Conservation (phyloP, 1,139 yeast genomes). For the Petasospora fabianii region DNA sequence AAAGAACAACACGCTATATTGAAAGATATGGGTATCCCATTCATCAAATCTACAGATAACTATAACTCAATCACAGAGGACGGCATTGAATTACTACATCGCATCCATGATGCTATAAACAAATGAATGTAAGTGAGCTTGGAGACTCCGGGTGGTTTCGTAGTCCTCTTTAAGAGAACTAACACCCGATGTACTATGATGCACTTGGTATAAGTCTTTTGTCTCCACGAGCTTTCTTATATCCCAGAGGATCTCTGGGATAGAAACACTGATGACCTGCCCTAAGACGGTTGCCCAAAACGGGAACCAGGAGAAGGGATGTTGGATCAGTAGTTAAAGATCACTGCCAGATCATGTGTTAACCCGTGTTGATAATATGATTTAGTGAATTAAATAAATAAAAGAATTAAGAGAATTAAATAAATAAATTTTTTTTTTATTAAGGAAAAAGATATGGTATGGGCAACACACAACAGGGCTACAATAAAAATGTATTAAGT, state of each 20-base stretch:
- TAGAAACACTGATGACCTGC: conserved; percentile 14
- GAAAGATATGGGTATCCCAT: conserved; percentile 7
- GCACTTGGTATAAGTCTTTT: too few species aligned
- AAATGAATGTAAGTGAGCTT: conserved; percentile 27
- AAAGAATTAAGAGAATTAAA: too few species aligned
- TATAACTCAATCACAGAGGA: conserved; percentile 5
- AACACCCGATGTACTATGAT: conserved; percentile 31
- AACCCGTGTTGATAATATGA: too few species aligned
- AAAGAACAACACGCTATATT: conserved; percentile 1
- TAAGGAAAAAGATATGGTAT: too few species aligned
- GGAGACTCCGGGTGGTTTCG: conserved; percentile 31
- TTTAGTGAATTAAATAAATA: too few species aligned
- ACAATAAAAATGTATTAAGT: too few species aligned
- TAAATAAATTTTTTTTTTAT: too few species aligned
- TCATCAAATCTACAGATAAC: conserved; percentile 1
- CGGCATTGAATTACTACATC: conserved; percentile 6
- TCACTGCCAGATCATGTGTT: too few species aligned
- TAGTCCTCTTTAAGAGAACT: background rate
- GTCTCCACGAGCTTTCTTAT: too few species aligned
- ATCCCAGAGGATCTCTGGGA: conserved; percentile 1
- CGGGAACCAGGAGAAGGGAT: conserved; percentile 20
- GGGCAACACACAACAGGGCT: too few species aligned
- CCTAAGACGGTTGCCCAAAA: conserved; percentile 21
- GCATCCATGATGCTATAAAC: too few species aligned
- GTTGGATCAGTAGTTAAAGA: conserved; percentile 8